Evolutionary conservation across 2,329 filamentous ascomycete genomes (phyloP).

Genomic region (Westerdykella ornata): DNA sequence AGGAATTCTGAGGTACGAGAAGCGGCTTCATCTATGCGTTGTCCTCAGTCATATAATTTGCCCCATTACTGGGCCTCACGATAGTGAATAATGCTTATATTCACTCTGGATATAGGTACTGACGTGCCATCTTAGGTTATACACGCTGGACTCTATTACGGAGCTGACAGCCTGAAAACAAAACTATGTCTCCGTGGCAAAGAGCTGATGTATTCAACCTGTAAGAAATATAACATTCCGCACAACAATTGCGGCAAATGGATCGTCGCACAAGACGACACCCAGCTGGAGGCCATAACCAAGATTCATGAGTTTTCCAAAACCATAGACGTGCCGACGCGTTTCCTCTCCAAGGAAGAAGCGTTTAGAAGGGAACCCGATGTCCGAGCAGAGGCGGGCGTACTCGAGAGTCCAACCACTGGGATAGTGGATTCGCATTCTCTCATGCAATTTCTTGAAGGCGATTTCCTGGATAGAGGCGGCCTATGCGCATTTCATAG

Average conservation of each 20-base stretch:
- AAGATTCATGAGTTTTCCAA: constrained; percentile 50
- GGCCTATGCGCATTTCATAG: constrained; percentile 68
- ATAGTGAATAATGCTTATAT: background rate
- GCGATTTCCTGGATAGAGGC: constrained; percentile 67
- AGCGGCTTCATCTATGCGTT: background rate
- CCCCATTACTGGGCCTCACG: background rate
- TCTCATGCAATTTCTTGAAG: constrained; percentile 74
- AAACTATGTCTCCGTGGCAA: constrained; percentile 72
- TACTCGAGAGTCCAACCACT: constrained; percentile 77
- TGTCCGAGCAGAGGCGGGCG: constrained; percentile 63
- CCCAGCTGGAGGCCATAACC: constrained; percentile 59
- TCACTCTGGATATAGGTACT: background rate
- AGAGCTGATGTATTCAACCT: constrained; percentile 71
- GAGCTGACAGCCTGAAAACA: constrained; percentile 68
- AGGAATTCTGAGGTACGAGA: constrained; percentile 71
- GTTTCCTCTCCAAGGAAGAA: constrained; percentile 61
- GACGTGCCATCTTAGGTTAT: constrained; percentile 56
- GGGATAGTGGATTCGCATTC: constrained; percentile 86
- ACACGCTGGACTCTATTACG: constrained; percentile 92
- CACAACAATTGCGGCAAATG: constrained; percentile 80
- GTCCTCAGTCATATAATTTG: background rate
- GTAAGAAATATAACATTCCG: constrained; percentile 58
- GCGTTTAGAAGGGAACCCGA: constrained; percentile 62
- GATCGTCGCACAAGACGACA: constrained; percentile 79
- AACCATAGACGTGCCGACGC: constrained; percentile 59